phyloP scores from a whole-genome alignment of 345 rosid species.

The Eucalyptus erythrocorys region DNA sequence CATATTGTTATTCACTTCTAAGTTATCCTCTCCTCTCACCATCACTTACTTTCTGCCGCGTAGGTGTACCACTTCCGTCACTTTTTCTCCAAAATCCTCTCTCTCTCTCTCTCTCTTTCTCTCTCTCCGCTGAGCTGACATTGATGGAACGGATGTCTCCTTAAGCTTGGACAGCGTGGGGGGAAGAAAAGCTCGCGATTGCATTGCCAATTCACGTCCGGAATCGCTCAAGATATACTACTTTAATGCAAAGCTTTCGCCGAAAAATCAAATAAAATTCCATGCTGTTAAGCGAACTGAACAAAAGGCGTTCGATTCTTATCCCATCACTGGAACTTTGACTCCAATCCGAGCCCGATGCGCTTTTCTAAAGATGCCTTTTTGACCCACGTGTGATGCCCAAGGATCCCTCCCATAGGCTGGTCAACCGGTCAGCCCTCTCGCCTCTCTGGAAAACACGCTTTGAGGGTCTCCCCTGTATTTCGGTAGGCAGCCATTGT shows the following conservation, averaged over 20 bases:
- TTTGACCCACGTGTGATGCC: background rate
- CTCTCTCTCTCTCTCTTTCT: background rate
- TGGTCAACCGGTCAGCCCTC: background rate
- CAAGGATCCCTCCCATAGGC: background rate
- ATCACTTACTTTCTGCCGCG: background rate
- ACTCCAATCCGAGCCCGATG: background rate
- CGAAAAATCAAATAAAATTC: background rate
- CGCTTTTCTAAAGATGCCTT: background rate
- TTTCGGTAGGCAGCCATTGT: background rate
- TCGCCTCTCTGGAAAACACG: background rate
- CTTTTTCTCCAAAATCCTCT: background rate
- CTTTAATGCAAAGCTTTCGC: background rate
- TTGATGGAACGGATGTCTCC: background rate
- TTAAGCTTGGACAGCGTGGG: background rate
- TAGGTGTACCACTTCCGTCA: background rate
- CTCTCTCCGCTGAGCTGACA: background rate
- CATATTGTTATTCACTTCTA: background rate
- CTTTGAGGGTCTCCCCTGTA: background rate
- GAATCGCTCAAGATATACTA: background rate
- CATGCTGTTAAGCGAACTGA: background rate
- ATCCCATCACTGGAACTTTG: background rate
- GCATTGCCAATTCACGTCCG: background rate
- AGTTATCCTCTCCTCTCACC: background rate
- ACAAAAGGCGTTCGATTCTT: background rate
- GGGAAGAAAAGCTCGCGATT: background rate